Evolutionary conservation across 768 basidiomycete genomes (phyloP), one percentile per base, ranked within the genome.

Genomic region (Neoboletus magnificus): DNA sequence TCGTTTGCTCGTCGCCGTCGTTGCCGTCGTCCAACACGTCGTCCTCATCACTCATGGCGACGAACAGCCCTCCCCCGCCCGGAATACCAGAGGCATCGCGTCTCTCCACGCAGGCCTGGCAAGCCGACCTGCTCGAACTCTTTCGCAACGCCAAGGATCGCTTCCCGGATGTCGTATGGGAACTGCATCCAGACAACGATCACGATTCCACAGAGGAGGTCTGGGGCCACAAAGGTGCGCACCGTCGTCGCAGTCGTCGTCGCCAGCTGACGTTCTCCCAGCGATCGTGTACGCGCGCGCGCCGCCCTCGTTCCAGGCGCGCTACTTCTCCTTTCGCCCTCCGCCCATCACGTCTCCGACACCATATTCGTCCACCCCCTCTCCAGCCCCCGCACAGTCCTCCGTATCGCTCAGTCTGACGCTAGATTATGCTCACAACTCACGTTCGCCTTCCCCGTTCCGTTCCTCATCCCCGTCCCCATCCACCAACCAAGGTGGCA

Each of bases 91-190:
- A 91, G 65, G 85, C 88, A 9, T 82, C 84, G 27, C 76, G 77
- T 58, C 76, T 79, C 54, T 91, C 91, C 1, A 91, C 89, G 0
- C 65, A 74, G 5, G 72, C 76, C 18, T 98, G 95, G 95, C 87
- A 91, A 63, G 68, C 71, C n/a, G 87, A 98, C 74, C 80, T 98
- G 5, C 80, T 84, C 54, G 65, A 77, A 7, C 81, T 98, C 39
- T 95, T 93, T 71, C 79, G 80, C 60, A 78, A 85, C 50, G 88
- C 93, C n/a, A 89, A 89, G 71, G 91, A 95, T 58, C 80, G 92
- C 54, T 98, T 94, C 66, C 89, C 91, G n/a, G 96, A 98, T 74
- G 93, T 98, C 48, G 85, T 92, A n/a, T 98, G 96, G 95, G 84
- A 86, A 69, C 77, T 87, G 20, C 83, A 82, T 32, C 80, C 80